phyloP scores from a whole-genome alignment of 108 stramenopile genomes.

The Cyclotella choctawhatcheeana region DNA sequence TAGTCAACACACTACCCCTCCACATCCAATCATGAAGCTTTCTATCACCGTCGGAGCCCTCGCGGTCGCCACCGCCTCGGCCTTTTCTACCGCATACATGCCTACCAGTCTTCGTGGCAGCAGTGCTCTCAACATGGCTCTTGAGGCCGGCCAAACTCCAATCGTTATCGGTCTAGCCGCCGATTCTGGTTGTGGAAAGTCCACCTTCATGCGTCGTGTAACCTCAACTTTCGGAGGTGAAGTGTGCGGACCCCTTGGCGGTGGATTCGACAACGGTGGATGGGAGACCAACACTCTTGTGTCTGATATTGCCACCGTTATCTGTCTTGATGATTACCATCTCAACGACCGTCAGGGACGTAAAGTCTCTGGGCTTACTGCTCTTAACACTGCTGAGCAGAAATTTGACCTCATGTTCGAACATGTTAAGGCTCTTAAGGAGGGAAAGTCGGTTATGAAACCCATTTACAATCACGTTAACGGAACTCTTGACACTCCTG shows the following conservation, averaged over 20 bases:
- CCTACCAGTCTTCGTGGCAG: constrained; percentile 62
- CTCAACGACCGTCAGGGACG: constrained; percentile 95
- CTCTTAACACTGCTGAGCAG: constrained; percentile 92
- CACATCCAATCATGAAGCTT: constrained; percentile 58
- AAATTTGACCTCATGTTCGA: constrained; percentile 99
- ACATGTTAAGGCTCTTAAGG: constrained; percentile 94
- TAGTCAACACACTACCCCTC: not conserved
- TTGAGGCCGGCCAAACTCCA: constrained; percentile 74
- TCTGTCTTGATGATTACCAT: constrained; percentile 99
- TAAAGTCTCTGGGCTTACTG: constrained; percentile 93
- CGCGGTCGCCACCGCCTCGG: constrained; percentile 61
- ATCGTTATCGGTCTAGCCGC: constrained; percentile 97
- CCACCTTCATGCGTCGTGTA: constrained; percentile 98
- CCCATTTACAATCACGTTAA: constrained; percentile 99
- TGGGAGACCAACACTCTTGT: constrained; percentile 99
- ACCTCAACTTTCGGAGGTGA: constrained; percentile 97
- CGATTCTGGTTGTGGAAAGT: constrained; percentile 98
- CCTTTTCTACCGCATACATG: constrained; percentile 61
- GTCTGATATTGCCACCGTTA: constrained; percentile 95
- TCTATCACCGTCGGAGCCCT: constrained; percentile 57
- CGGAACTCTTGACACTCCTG: constrained; percentile 96
- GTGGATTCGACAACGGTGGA: constrained; percentile 89
- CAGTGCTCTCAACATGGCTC: constrained; percentile 71
- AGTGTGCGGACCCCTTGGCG: constrained; percentile 93
- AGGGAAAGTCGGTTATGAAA: constrained; percentile 91